Evolutionary conservation across 306 rosid species (phyloP).

Genomic region (Quillaja saponaria): DNA sequence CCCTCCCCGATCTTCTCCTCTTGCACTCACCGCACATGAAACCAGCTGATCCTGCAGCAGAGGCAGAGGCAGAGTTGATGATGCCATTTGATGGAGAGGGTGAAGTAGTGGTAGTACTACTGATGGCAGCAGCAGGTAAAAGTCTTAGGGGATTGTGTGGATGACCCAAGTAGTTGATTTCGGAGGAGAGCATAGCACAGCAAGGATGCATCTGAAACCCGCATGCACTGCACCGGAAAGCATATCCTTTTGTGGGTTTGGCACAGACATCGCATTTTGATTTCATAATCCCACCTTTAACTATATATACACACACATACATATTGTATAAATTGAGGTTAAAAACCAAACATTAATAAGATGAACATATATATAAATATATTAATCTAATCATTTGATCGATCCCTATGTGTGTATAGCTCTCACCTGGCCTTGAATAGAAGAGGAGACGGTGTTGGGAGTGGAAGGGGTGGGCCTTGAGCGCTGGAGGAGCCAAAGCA

Average conservation of each 20-base stretch:
- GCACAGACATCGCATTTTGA: constrained; percentile 79
- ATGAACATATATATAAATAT: too few species aligned
- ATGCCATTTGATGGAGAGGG: background rate
- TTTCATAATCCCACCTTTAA: constrained; percentile 59
- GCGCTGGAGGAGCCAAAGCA: constrained; percentile 69
- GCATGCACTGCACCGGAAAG: constrained; percentile 67
- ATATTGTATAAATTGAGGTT: too few species aligned
- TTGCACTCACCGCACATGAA: constrained; percentile 65
- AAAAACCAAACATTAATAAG: too few species aligned
- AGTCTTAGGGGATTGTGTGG: constrained; percentile 57
- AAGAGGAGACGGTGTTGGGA: constrained; percentile 64
- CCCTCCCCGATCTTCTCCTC: constrained; percentile 61
- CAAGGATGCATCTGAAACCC: constrained; percentile 85
- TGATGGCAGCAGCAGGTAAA: constrained; percentile 26
- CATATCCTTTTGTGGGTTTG: constrained; percentile 64
- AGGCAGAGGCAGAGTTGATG: background rate
- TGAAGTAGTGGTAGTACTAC: background rate
- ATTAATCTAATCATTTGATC: too few species aligned
- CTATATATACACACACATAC: constrained; percentile 38
- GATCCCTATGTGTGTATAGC: too few species aligned
- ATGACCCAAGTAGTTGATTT: constrained; percentile 44
- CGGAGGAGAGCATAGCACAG: constrained; percentile 67
- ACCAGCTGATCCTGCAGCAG: background rate
- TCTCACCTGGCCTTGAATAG: constrained; percentile 61
- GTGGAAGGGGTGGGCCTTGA: constrained; percentile 78